Evolutionary conservation across 2,329 filamentous ascomycete genomes (phyloP).

Genomic region (Uncinocarpus reesii): DNA sequence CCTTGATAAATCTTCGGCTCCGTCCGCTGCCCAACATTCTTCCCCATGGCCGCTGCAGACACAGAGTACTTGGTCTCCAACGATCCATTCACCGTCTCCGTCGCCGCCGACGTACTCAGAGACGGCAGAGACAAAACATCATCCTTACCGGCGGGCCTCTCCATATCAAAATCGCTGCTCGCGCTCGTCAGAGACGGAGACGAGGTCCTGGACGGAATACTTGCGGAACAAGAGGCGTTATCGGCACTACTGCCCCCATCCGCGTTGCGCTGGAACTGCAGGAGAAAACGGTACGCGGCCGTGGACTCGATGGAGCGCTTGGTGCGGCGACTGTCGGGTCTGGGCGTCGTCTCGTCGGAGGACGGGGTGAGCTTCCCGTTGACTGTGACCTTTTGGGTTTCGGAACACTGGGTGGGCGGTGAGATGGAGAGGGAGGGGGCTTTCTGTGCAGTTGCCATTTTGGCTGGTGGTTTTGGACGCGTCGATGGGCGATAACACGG

Average conservation of each 20-base stretch:
- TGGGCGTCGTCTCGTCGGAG: background rate
- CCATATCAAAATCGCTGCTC: constrained; percentile 1
- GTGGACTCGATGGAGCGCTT: constrained; percentile 11
- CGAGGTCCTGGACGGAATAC: background rate
- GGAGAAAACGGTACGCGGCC: constrained; percentile 13
- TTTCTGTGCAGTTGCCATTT: background rate
- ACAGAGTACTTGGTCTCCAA: constrained; percentile 6
- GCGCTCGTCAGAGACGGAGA: constrained; percentile 3
- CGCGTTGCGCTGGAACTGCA: constrained; percentile 10
- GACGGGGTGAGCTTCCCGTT: background rate
- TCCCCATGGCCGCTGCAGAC: background rate
- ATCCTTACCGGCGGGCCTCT: background rate
- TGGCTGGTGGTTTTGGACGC: background rate
- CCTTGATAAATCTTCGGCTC: background rate
- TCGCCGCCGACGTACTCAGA: constrained; percentile 8
- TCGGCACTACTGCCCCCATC: too few species aligned
- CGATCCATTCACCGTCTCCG: background rate
- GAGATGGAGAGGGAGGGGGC: background rate
- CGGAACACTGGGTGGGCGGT: background rate
- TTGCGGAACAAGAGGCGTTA: background rate
- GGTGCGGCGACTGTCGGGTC: background rate
- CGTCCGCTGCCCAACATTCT: background rate
- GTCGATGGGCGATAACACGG: background rate
- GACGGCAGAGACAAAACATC: constrained; percentile 8
- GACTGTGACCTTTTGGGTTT: constrained; percentile 4